Evolutionary conservation across 2,329 filamentous ascomycete genomes (phyloP), one percentile per base, ranked within the genome.

Genomic region (Colletotrichum shisoi): DNA sequence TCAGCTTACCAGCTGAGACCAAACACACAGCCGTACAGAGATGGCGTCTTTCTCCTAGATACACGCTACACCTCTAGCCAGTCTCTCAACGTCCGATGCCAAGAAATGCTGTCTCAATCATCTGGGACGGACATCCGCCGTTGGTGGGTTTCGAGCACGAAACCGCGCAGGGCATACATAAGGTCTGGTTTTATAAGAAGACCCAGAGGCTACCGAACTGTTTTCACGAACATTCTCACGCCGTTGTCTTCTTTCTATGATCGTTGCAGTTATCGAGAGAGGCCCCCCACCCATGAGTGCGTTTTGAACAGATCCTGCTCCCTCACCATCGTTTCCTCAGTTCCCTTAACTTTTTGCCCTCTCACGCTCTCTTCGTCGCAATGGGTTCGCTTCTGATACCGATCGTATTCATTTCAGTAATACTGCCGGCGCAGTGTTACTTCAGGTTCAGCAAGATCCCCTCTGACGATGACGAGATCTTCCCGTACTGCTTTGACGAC

Each of bases 381-480:
- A 59, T 45, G 31, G 42, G 3, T 15, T 59, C 65, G 65, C 21
- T 64, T 2, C 19, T 31, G 12, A 12, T 65, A 11, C 17, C 44
- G 1, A 4, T 56, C 17, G 15, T 65, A 1, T 17, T 68, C 0
- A 15, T 56, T 1, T 48, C 56, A 40, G 27, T 57, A 4, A 37
- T 68, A 19, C 61, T 68, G 4, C 51, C 65, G 3, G 44, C 53
- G 34, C 59, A 34, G 39, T 65, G 54, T 49, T 56, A 40, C 24
- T 51, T n/a, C 19, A 52, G 39, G 7, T 34, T 45, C 39, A 8
- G 21, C 15, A 72, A 70, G 21, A 70, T 70, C 2, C 68, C 70
- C 37, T 27, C 42, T 15, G 71, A 67, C 54, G 53, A 71, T 8
- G 68, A 70, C 27, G 63, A 69, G 12, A 59, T 67, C 39, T 70